Base-by-base conservation (phyloP, 352 stramenopile genomes). In the Globisporangium cederbergense region DNA sequence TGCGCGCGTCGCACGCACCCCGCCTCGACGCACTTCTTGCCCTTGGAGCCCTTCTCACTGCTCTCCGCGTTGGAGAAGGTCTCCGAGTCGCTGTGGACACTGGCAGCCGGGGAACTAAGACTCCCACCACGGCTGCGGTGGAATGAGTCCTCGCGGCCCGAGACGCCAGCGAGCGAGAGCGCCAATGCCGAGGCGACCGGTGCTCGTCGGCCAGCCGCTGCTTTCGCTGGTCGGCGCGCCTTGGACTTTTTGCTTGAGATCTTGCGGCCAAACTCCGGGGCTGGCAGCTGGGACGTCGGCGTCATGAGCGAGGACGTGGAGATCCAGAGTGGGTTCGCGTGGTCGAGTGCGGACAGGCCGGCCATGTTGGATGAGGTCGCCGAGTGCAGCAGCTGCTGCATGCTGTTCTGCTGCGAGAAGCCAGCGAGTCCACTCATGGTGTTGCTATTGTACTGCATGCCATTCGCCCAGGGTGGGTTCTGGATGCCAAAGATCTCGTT, bases 11-110 rank as follows among this genome's bases (percentile, higher is more conserved):
- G 71, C 6, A 66, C 84, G 38, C 86, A 95, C 0, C 72, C 75
- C 0, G 61, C 32, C 49, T 90, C 82, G 46, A 88, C 72, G 60
- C 86, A 95, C 53, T 88, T 90, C 64, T 95, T 95, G 58, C 83
- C 83, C 56, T 93, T 94, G 32, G 66, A 52, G 54, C 34, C 60
- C 58, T 69, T 64, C 36, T 49, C 40, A 20, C 60, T 22, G 55
- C 57, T 66, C n/a, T 58, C 61, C 3, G 49, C 11, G 18, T 40
- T 65, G 47, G 47, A 58, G 9, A 42, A 36, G 42, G 25, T 42
- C 28, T 55, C 42, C 30, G 28, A 38, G 9, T 63, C 42, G n/a
- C 57, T 52, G 6, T 52, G 25, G 18, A 52, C 36, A n/a, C 42
- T 63, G 3, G 42, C 43, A 1, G 47, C 28, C 18, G 57, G 57